These are phyloP conservation scores for Fusarium chlamydosporum DNA, from an alignment of 2,329 filamentous ascomycete genomes.

Conservation along the genomic window DNA sequence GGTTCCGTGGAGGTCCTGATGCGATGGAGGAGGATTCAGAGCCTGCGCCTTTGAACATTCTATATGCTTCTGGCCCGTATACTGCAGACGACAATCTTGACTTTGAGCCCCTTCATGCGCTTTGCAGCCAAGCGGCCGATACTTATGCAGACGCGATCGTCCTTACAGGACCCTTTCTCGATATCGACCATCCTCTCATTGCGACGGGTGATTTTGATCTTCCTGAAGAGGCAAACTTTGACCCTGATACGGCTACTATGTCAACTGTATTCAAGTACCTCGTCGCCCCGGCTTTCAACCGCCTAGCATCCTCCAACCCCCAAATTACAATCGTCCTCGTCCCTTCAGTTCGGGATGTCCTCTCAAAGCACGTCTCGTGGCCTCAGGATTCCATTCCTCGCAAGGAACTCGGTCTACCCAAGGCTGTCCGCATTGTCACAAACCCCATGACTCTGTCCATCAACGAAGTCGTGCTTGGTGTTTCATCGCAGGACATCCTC, in stretches of 20 bases:
- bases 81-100: conserved; percentile 93
- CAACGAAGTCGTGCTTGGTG: conserved; percentile 87
- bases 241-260: conserved; percentile 85
- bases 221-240: conserved; percentile 73
- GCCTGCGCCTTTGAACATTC: conserved; percentile 78
- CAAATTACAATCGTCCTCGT: conserved; percentile 83
- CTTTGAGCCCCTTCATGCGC: conserved; percentile 86
- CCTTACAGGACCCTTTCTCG: conserved; percentile 88
- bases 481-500: conserved; percentile 87
- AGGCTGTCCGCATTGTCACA: conserved; percentile 81
- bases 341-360: conserved; percentile 85
- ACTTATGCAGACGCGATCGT: conserved; percentile 83
- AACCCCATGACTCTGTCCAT: conserved; percentile 92
- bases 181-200: conserved; percentile 90
- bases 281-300: conserved; percentile 79
- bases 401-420: conserved; percentile 83
- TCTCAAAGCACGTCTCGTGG: conserved; percentile 89
- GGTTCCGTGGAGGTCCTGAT: conserved; percentile 74
- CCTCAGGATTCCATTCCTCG: conserved; percentile 74
- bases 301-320: conserved; percentile 78
- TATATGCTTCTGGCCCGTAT: conserved; percentile 89
- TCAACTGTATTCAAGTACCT: conserved; percentile 85
- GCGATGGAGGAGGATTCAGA: conserved; percentile 68
- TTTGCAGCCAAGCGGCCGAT: conserved; percentile 83
- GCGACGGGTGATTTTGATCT: conserved; percentile 84